Percentiles rank a stretch among this genome's conserved stretches.
Conservation (phyloP, 176 grass and related monocot genomes). For the Oryza officinalis region DNA sequence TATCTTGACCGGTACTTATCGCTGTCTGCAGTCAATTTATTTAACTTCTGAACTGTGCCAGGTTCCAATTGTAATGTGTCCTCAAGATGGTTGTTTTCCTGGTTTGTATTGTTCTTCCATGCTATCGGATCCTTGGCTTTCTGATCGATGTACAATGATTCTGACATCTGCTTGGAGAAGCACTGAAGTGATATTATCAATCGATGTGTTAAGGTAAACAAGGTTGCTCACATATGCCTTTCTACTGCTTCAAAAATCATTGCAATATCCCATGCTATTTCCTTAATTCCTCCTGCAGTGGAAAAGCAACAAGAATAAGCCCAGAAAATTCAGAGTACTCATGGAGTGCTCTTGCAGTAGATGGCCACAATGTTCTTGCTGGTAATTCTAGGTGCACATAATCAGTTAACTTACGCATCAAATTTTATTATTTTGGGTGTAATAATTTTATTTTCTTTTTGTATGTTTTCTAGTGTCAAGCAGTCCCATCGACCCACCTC, state of each 20-base stretch:
- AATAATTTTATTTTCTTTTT: not conserved
- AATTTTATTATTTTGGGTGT: constrained; percentile 9
- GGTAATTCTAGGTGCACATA: constrained; percentile 45
- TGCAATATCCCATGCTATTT: not conserved
- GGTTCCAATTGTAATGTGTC: constrained; percentile 81
- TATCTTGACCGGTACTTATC: not conserved
- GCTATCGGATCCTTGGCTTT: constrained; percentile 79
- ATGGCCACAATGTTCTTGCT: constrained; percentile 67
- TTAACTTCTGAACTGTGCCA: constrained; percentile 20
- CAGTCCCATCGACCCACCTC: constrained; percentile 76
- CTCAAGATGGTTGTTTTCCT: constrained; percentile 69
- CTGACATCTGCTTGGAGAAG: constrained; percentile 81
- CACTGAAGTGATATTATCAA: constrained; percentile 67
- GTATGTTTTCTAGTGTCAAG: constrained; percentile 61
- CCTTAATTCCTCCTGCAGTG: constrained; percentile 45
- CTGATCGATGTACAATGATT: constrained; percentile 68
- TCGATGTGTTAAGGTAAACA: constrained; percentile 76
- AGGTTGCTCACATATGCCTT: constrained; percentile 1
- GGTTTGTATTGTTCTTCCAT: constrained; percentile 77
- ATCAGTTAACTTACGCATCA: not conserved
- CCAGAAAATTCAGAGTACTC: constrained; percentile 70
- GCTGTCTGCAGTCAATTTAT: not conserved
- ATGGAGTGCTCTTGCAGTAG: constrained; percentile 70
- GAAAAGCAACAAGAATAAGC: constrained; percentile 62
- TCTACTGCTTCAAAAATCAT: constrained; percentile 3